Conservation (phyloP, 768 basidiomycete species). For the Agaricus subrufescens region DNA sequence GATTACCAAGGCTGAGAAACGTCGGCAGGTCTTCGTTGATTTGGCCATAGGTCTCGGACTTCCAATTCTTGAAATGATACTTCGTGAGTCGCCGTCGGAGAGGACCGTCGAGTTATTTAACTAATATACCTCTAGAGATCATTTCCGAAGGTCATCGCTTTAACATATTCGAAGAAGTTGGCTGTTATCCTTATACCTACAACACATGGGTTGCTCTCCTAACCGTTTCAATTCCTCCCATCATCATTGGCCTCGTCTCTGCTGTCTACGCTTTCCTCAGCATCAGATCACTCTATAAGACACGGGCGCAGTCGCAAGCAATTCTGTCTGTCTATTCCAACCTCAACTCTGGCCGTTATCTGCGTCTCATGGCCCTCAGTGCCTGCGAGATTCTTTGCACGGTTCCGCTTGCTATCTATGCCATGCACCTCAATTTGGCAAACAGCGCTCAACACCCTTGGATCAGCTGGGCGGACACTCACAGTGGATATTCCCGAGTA, state of each 20-base stretch:
- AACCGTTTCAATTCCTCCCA: constrained; percentile 37
- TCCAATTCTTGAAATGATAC: constrained; percentile 43
- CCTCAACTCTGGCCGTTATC: constrained; percentile 43
- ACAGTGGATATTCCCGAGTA: constrained; percentile 43
- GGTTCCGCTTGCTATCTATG: constrained; percentile 37
- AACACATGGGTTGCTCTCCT: constrained; percentile 40
- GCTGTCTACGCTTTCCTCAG: constrained; percentile 32
- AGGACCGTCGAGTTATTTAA: not conserved
- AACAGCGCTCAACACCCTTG: constrained; percentile 33
- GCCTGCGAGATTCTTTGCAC: constrained; percentile 41
- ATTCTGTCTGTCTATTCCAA: constrained; percentile 32
- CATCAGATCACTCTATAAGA: constrained; percentile 36
- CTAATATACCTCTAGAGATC: constrained; percentile 30
- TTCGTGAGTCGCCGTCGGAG: constrained; percentile 29
- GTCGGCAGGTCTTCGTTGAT: constrained; percentile 46
- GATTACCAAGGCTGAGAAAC: constrained; percentile 46
- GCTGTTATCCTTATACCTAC: constrained; percentile 49
- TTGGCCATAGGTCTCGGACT: constrained; percentile 48
- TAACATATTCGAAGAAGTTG: constrained; percentile 54
- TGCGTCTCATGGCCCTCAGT: constrained; percentile 56
- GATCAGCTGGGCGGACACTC: constrained; percentile 47
- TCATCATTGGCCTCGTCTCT: constrained; percentile 37
- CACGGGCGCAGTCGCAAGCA: constrained; percentile 38
- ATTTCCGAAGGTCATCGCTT: constrained; percentile 55
- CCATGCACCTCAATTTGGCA: constrained; percentile 30